Evolutionary conservation across 257 asterid genomes (phyloP).

Genomic region (Capsicum chinense): DNA sequence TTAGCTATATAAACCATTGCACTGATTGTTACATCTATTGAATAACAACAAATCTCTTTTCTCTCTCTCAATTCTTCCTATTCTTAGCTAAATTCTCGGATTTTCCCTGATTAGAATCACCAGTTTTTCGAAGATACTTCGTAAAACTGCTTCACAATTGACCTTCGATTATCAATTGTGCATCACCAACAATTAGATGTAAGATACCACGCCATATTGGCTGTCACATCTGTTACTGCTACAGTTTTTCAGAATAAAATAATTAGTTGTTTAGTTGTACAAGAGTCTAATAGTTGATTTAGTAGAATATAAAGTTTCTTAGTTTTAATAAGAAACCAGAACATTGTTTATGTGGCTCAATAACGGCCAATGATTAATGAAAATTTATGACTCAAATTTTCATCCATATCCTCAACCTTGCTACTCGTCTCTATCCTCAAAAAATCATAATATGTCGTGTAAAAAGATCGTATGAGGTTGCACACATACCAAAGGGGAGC

Average conservation of each 20-base stretch:
- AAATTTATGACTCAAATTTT: background rate
- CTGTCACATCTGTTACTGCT: background rate
- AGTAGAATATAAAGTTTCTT: background rate
- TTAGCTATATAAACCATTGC: no score
- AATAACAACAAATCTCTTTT: no score
- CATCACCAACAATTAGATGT: background rate
- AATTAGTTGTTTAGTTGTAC: background rate
- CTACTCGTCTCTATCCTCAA: background rate
- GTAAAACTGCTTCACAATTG: no score
- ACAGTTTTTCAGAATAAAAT: background rate
- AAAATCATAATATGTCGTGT: background rate
- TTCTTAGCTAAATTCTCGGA: no score
- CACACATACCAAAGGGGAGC: slow-evolving; percentile 59
- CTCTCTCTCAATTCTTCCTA: no score
- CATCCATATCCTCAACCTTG: background rate
- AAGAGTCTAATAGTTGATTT: background rate
- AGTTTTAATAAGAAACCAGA: background rate
- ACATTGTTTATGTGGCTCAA: background rate
- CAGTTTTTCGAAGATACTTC: no score
- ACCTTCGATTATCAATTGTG: no score
- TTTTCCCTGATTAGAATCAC: no score
- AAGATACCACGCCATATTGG: background rate
- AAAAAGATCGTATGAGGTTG: background rate
- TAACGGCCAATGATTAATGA: background rate
- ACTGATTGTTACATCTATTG: no score